Base-by-base conservation (phyloP, 192 early-diverging fungal genomes). In the Chytriomyces confervae region DNA sequence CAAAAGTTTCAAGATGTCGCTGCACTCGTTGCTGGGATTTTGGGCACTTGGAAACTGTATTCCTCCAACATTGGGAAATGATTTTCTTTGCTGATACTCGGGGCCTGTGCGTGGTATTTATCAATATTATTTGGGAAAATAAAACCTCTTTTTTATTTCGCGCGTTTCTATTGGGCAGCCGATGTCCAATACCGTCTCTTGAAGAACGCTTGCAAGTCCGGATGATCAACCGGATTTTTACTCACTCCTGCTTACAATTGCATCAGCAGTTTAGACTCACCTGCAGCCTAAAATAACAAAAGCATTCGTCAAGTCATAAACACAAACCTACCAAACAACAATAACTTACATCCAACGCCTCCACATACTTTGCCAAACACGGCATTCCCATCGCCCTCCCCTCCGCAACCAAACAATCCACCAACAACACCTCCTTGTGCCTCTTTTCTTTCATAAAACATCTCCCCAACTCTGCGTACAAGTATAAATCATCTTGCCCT, bases 1-100 rank as follows among this genome's bases (percentile, higher is more conserved):
- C 72, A 74, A 20, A 7, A 63, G 29, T 27, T 74, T 61, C 87
- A 89, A 66, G 75, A 77, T 43, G 62, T 84, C 2, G 67, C 84
- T 7, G 87, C 81, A 7, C 70, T 89, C 10, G 57, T 61, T 7
- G 73, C 85, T 24, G 87, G 83, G 10, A 44, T 85, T 45, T 75
- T 89, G 69, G 84, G 84, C 10, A 89, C 87, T 16, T 87, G 81
- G 67, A 89, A 89, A 67, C 65, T 89, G 7, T 86, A 76, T 69
- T 62, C 79, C 5, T 81, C 81, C 57, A 57, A 85, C 13, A 20
- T 57, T 20, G 53, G 53, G 20, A 57, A 57, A 20, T 57, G 53
- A 57, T 57, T n/a, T 57, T 5, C 36, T 36, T 36, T 36, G 36
- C 36, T 36, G 36, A 36, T 3, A 36, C 36, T 36, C 36, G 36